Percentiles rank a stretch among this genome's conserved stretches.
Evolutionary conservation across 2,329 filamentous ascomycete species (phyloP).

Genomic region (Ascochyta pisi): DNA sequence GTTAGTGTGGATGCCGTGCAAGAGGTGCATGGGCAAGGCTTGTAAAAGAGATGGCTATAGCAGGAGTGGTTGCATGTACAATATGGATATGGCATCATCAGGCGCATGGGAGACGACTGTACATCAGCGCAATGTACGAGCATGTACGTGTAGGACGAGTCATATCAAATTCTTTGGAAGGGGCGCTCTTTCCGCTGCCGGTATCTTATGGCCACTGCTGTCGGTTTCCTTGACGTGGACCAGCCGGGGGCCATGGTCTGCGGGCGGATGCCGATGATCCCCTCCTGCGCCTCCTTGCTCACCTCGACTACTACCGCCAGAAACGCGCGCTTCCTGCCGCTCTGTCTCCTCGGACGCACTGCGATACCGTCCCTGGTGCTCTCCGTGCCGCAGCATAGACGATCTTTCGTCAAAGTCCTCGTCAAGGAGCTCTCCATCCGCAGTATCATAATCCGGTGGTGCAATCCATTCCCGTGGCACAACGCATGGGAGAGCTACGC

Average conservation of each 20-base stretch:
- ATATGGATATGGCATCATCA: conserved; percentile 25
- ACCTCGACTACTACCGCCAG: conserved; percentile 42
- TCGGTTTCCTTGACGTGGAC: conserved; percentile 52
- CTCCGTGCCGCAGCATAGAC: conserved; percentile 62
- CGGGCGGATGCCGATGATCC: conserved; percentile 37
- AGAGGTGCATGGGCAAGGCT: conserved; percentile 40
- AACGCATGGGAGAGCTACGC: conserved; percentile 79
- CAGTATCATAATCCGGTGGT: conserved; percentile 76
- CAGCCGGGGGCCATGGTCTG: conserved; percentile 43
- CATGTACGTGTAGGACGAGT: conserved; percentile 23
- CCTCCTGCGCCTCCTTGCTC: conserved; percentile 44
- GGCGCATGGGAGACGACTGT: conserved; percentile 18
- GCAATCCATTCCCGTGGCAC: conserved; percentile 84
- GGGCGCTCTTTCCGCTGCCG: conserved; percentile 55
- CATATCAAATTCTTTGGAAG: conserved; percentile 49
- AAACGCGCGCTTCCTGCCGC: conserved; percentile 39
- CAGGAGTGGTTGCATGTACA: conserved; percentile 23
- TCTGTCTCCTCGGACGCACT: conserved; percentile 36
- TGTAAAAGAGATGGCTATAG: not conserved
- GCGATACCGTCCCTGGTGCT: conserved; percentile 37
- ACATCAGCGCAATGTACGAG: not conserved
- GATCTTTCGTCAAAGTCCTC: conserved; percentile 63
- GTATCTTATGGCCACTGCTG: conserved; percentile 52
- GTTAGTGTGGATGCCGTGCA: conserved; percentile 50
- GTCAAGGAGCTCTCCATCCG: conserved; percentile 72